Base-by-base conservation (phyloP, 1,284 basidiomycete genomes). In the Erythrobasidium hasegawianum region DNA sequence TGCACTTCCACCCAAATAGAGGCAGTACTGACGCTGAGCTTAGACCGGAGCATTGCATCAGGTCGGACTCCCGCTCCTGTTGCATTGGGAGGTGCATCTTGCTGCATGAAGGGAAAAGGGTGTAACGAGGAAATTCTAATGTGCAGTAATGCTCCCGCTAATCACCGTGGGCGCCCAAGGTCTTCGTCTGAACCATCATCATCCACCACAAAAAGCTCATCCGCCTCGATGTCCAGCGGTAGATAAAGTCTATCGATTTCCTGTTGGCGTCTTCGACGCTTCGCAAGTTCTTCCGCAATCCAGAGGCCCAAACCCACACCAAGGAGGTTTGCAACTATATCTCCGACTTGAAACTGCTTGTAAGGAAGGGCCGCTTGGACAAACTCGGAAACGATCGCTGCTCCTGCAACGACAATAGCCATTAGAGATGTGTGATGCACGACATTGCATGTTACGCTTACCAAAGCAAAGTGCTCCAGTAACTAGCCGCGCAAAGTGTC, bases 361-460 rank as follows among this genome's bases (percentile, higher is more conserved):
- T 86, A 84, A 85, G 91, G 90, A 65, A 94, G 79, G 73, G 88
- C 73, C 3, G 87, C 85, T 75, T 93, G 90, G 0, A 94, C 85
- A 71, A 92, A 79, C 76, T 94, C 91, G 75, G 87, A 90, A n/a
- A 90, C 75, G 57, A 94, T 82, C 0, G 88, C 88, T 7, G 90
- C 91, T 7, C 72, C 70, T 50, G 72, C 18, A 1, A 33, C 75
- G 69, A 41, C 72, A 73, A 39, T 20, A 11, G 18, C n/a, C n/a
- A n/a, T 16, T 10, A 39, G 41, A 33, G n/a, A 43, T 40, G 33
- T 33, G 5, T 4, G 33, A 4, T 33, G 33, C 33, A 33, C n/a
- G 33, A 33, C 11, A 11, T 4, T 33, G 33, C 33, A 11, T 33
- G 4, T 33, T 33, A 33, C 4, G 14, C 70, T 87, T 83, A 72